Base-by-base conservation (phyloP, 495 filamentous ascomycete genomes). In the Pyrenopolyporus hunteri region DNA sequence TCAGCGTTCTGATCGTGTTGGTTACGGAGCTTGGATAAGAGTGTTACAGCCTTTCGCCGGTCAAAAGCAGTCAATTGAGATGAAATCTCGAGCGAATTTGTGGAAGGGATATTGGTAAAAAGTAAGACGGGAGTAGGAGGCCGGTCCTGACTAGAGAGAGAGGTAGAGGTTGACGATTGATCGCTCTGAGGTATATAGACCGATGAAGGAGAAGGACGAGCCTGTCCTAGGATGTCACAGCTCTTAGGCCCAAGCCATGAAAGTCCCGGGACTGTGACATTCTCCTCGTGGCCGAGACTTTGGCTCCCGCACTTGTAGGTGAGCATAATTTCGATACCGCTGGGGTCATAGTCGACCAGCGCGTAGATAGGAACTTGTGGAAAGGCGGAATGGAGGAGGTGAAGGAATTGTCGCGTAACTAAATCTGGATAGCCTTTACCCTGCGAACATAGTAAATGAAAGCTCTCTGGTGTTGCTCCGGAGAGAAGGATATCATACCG, bases 351-450 rank as follows among this genome's bases (percentile, higher is more conserved):
- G 67, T 98, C 94, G 1, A 92, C 86, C 0, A 98, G 77, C 1
- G 78, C 86, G 52, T 83, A 87, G 22, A 94, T 81, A 0, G 77
- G 80, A 1, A 84, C 68, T 1, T 65, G 31, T 1, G 74, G 69
- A 44, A 65, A 66, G 4, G 51, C 52, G 0, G 54, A 63, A 1
- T 79, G 76, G 0, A 87, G 19, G n/a, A 70, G 22, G 17, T 74
- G 72, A 2, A 90, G 77, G 50, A 97, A 92, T 36, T 82, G 80
- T 26, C 95, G 76, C 0, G 93, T 96, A 4, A 82, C 80, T 19
- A 97, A 78, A 66, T 98, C 94, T 0, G 94, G 93, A 71, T 95
- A 98, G 0, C 94, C 94, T 78, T 97, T 98, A 0, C 85, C 90
- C 91, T 91, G 55, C 10, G 6, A 22, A 17, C 52, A 71, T 52